A percentile compares a stretch with the other conserved stretches of the same genome.
phyloP scores from a whole-genome alignment of 208 protist genomes.

The Herpetomonas tarakana region DNA sequence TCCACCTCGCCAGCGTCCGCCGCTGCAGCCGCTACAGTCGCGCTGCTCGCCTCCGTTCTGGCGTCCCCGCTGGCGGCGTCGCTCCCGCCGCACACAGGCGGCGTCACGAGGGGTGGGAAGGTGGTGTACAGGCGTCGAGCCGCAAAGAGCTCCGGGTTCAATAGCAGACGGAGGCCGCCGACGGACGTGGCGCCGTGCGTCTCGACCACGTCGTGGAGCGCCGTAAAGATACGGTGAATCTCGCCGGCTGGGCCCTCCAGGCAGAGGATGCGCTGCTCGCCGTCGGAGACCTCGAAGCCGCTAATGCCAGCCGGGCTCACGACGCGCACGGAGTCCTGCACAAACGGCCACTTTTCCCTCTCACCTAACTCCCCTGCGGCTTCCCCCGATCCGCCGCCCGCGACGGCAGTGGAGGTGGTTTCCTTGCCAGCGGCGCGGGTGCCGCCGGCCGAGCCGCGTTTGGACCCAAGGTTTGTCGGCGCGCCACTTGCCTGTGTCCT shows the following conservation, averaged over 20 bases:
- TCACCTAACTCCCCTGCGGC: not conserved
- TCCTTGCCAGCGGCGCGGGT: too few species aligned
- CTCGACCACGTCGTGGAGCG: constrained; percentile 16
- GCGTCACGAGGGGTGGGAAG: constrained; percentile 80
- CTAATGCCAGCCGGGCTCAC: constrained; percentile 74
- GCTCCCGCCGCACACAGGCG: constrained; percentile 20
- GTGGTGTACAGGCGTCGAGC: constrained; percentile 54
- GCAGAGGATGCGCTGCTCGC: constrained; percentile 59
- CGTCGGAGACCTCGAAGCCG: constrained; percentile 87
- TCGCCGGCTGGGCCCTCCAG: constrained; percentile 73
- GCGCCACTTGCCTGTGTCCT: too few species aligned
- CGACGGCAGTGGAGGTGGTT: constrained; percentile 14
- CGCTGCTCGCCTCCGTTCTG: not conserved
- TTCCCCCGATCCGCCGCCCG: constrained; percentile 1
- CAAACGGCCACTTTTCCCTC: constrained; percentile 47
- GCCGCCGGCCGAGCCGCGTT: too few species aligned
- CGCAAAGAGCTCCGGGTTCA: constrained; percentile 82
- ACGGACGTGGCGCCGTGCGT: constrained; percentile 13
- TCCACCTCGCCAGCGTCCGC: constrained; percentile 11
- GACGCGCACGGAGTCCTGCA: constrained; percentile 36
- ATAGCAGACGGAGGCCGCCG: constrained; percentile 37
- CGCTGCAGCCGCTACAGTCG: not conserved
- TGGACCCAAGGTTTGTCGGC: too few species aligned
- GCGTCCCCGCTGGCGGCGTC: not conserved
- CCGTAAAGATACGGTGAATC: constrained; percentile 53